Evolutionary conservation across 805 yeast species (phyloP).

Genomic region (Kodamaea nitidulidarum): DNA sequence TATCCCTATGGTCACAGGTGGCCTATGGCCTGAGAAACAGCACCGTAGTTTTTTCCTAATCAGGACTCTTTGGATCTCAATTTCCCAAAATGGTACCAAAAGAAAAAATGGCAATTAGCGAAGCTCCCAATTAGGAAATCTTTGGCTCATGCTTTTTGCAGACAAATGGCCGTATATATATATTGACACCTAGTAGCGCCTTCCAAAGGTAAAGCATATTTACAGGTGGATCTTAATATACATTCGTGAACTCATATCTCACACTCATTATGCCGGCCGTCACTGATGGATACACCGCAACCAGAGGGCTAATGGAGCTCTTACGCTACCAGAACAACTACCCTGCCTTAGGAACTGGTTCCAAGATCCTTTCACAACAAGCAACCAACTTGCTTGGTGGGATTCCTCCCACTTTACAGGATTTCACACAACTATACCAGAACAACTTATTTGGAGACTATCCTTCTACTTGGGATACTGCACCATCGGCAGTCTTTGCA

Average conservation of each 20-base stretch:
- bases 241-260: not conserved
- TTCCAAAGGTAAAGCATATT: not conserved
- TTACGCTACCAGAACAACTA: constrained; percentile 26
- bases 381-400: constrained; percentile 30
- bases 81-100: constrained; percentile 1
- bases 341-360: constrained; percentile 33
- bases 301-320: constrained; percentile 26
- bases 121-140: constrained; percentile 2
- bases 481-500: constrained; percentile 56
- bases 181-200: not conserved
- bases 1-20: too few relatives aligned
- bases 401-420: constrained; percentile 40
- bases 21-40: not conserved
- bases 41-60: not conserved
- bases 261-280: too few relatives aligned
- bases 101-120: not conserved
- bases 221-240: not conserved
- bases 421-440: constrained; percentile 38
- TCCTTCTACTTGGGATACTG: constrained; percentile 49
- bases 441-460: constrained; percentile 61
- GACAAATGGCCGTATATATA: not conserved
- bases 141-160: not conserved
- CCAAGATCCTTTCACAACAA: constrained; percentile 24
- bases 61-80: not conserved
- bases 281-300: constrained; percentile 21